Evolutionary conservation across 371 early-diverging fungal species (phyloP), one percentile per base, ranked within the genome.

Genomic region (Blakeslea trispora): DNA sequence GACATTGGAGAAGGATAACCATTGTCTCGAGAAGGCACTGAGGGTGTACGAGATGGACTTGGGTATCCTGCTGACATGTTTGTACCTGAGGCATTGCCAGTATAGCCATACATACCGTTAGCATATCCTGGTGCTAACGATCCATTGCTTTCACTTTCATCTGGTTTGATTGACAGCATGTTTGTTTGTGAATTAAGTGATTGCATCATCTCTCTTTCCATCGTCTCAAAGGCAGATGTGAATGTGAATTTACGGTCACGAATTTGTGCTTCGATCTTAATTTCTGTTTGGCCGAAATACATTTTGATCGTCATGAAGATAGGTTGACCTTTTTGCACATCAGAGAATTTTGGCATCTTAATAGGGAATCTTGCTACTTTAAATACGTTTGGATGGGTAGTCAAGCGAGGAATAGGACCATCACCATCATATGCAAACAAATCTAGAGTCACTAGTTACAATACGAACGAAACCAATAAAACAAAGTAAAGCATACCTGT

Each of bases 231-330:
- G 8, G 79, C 68, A 15, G 76, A 75, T 5, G 80, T 79, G 31
- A 79, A 79, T 11, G 73, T 71, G 34, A 79, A 79, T 23, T 66
- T 74, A 19, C 74, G 58, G 50, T 79, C 79, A 21, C 74, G 72
- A 28, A 79, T 75, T 40, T 72, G 72, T 7, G 72, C 76, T 51
- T 79, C 79, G 35, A 79, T 79, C 48, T 75, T 75, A 56, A 79
- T 72, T 59, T 79, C 79, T 24, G 79, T 79, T 52, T 74, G 72
- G 45, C 79, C 79, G 63, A 79, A 79, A 59, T 70, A 79, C 79
- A 79, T 79, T 43, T 75, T 76, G 58, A 79, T 79, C n/a, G 69
- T 74, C 76, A 79, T 75, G 42, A 74, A 71, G 37, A 79, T 66
- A 9, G 74, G 71, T 28, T 74, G 66, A 10, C 71, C 76, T 31